A percentile compares a stretch with the other conserved stretches of the same genome.
Conservation (phyloP, 306 rosid genomes). For the Prunus padus region DNA sequence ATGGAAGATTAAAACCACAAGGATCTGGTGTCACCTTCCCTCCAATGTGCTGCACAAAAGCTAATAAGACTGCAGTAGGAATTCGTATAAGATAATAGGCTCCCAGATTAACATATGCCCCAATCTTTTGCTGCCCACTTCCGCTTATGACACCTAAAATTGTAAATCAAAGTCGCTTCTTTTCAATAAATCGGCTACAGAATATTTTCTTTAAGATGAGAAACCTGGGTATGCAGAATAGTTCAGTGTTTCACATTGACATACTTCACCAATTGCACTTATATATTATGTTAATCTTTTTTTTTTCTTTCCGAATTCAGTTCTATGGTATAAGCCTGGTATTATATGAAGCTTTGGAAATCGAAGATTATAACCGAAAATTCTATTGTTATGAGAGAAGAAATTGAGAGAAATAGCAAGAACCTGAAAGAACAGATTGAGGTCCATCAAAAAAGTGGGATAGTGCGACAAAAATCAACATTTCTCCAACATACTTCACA, state of each 20-base stretch:
- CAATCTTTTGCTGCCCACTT: slow-evolving; percentile 36
- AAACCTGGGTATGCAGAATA: too few species aligned
- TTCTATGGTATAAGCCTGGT: background rate
- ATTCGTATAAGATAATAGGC: slow-evolving; percentile 36
- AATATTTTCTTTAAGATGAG: too few species aligned
- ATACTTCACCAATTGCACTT: too few species aligned
- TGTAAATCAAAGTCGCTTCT: background rate
- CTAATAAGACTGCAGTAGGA: slow-evolving; percentile 28
- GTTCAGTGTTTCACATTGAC: too few species aligned
- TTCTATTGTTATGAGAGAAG: background rate
- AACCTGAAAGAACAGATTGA: slow-evolving; percentile 43
- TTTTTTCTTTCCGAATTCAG: background rate
- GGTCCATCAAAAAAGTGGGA: slow-evolving; percentile 46
- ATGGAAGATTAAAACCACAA: background rate
- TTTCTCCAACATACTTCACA: slow-evolving; percentile 34
- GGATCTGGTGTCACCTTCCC: slow-evolving; percentile 26
- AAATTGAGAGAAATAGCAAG: background rate
- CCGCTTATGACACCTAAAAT: slow-evolving; percentile 30
- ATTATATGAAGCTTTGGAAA: background rate
- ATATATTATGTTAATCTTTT: too few species aligned
- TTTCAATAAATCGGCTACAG: background rate
- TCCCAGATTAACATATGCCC: slow-evolving; percentile 35
- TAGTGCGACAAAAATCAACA: slow-evolving; percentile 33
- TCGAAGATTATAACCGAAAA: background rate
- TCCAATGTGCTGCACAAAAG: slow-evolving; percentile 33